These are phyloP conservation scores for Apiotrichum brassicae DNA, from an alignment of 1,284 basidiomycete species.

Conservation along the genomic window DNA sequence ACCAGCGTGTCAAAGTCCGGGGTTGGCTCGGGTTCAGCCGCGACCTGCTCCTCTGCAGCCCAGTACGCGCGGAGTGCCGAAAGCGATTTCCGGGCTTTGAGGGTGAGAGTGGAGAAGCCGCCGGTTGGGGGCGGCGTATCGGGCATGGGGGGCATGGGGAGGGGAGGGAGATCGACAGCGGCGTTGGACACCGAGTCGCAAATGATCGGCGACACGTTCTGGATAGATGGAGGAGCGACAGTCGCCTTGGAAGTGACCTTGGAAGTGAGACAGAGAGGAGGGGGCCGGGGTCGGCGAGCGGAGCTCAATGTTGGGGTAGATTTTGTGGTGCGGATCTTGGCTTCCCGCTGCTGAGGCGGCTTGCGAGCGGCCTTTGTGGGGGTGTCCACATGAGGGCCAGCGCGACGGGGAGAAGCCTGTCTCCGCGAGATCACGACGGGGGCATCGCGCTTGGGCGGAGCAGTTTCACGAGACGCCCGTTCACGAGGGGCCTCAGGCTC, in stretches of 20 bases:
- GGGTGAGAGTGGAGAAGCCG: conserved; percentile 18
- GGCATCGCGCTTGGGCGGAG: neutral
- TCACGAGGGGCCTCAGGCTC: neutral
- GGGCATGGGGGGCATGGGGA: conserved; percentile 21
- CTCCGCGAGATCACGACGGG: neutral
- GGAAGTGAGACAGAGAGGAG: conserved; percentile 23
- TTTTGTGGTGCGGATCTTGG: conserved; percentile 6
- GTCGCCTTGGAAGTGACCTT: conserved; percentile 21
- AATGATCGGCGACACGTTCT: conserved; percentile 27
- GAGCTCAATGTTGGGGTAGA: conserved; percentile 9
- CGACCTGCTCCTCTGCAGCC: neutral
- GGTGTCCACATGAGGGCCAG: neutral
- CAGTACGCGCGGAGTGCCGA: conserved; percentile 29
- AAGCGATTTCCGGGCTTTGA: conserved; percentile 32
- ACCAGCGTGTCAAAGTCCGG: neutral
- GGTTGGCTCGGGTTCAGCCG: neutral
- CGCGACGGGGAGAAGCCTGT: neutral
- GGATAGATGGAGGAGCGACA: conserved; percentile 32
- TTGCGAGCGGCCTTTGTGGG: neutral
- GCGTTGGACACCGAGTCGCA: conserved; percentile 41
- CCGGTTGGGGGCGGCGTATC: neutral
- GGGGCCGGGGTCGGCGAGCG: conserved; percentile 1
- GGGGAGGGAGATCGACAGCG: conserved; percentile 41
- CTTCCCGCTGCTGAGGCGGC: conserved; percentile 4
- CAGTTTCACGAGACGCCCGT: neutral